Evolutionary conservation across 805 yeast species (phyloP), one percentile per base, ranked within the genome.

Genomic region (Maudiozyma barnettii): DNA sequence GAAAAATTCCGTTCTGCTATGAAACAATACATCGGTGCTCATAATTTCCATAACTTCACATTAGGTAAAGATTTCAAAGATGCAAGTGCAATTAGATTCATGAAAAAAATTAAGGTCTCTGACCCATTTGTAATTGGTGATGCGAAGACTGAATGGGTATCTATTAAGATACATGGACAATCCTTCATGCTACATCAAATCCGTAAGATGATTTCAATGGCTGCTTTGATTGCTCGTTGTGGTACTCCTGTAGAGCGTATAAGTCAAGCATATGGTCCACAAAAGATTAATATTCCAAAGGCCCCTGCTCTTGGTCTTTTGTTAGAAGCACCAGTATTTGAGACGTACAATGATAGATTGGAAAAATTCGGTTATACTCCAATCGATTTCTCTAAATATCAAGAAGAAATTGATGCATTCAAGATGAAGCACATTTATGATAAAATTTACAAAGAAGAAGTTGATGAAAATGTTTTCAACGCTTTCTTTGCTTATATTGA

Each of bases 111-210:
- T 43, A 73, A 76, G 0, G 95, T 88, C 0, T 77, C 89, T 16
- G 95, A 86, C 2, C 98, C 98, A 2, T 86, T 88, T 64, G 82
- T 88, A 45, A 90, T 91, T 54, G 86, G 90, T 60, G 89, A 86
- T 42, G 84, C 93, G 5, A 84, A 84, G 44, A 89, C 96, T 6
- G 98, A 93, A 63, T 93, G 99, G 99, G 76, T 87, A 2, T 86
- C 96, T 1, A 83, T 93, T 59, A 90, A 91, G 70, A 87, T 93
- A 54, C 99, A 93, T 65, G 99, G 99, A 7, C 99, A 93, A 69
- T 87, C 96, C 3, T 93, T 93, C 67, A 93, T 93, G 98, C 74
- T 93, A 53, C 98, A 91, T 68, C 99, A 91, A 73, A 93, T 93
- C 61, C 81, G 99, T 63, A 93, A 93, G 64, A 93, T 93, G 98